Evolutionary conservation across 2,329 filamentous ascomycete species (phyloP), one percentile per base, ranked within the genome.

Genomic region (Botrytis galanthina): DNA sequence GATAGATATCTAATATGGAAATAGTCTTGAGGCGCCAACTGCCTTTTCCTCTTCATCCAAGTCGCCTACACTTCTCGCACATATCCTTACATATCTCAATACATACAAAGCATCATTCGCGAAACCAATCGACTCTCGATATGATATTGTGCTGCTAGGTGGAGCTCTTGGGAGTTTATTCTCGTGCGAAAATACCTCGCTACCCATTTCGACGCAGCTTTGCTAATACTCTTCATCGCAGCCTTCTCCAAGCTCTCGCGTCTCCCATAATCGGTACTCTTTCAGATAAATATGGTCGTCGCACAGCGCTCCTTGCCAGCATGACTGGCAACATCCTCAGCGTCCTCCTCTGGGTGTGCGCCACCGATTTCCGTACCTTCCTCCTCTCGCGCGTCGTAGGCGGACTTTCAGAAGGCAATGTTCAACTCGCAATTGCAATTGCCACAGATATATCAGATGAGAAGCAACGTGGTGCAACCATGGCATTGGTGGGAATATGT

Each of bases 401-500:
- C 37, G 96, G 96, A 0, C 83, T 99, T 76, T 98, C 95, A 73
- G 96, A 99, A 84, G 96, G 96, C 75, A 99, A 99, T 79, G 93
- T 99, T 4, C 96, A 99, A 84, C 87, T 99, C 22, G 95, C 96
- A 7, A 96, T 95, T 76, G 95, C 96, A 60, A 98, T 99, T 82
- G 96, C 96, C 29, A 96, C 95, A 57, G 96, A 99, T 82, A 95
- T 99, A 77, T 97, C 93, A 61, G 94, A 97, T 79, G 92, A 95
- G 78, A 87, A 88, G 73, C 92, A 91, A 79, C 90, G 96, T 42
- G 94, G 95, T 35, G 90, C 93, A 32, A 98, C 96, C 60, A 98
- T 99, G 94, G 96, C 96, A 12, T 87, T 99, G 72, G 95, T 99
- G 42, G 96, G 96, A 74, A 95, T 93, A 22, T 98, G 96, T 84